Evolutionary conservation across 139 green algal genomes (phyloP).

Genomic region (Volvox africanus): DNA sequence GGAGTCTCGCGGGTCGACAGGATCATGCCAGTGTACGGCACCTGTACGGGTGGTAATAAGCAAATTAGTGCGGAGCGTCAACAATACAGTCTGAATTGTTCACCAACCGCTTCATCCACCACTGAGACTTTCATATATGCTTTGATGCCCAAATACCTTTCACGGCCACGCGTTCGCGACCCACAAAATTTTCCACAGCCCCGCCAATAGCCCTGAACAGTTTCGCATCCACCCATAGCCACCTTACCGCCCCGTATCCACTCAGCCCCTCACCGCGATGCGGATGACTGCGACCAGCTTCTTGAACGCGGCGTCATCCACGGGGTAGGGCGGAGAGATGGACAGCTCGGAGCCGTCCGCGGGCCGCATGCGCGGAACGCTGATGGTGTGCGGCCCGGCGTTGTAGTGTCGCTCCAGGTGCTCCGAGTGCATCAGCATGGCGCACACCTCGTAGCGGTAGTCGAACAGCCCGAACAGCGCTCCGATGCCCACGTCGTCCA

Average conservation of each 20-base stretch:
- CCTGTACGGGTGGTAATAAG: neutral
- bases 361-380: constrained; percentile 78
- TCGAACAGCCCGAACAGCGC: constrained; percentile 79
- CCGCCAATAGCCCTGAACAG: too few relatives aligned
- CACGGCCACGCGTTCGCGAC: too few relatives aligned
- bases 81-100: too few relatives aligned
- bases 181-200: too few relatives aligned
- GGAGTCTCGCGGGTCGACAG: constrained; percentile 73
- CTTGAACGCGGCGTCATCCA: constrained; percentile 80
- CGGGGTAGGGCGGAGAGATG: constrained; percentile 56
- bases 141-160: too few relatives aligned
- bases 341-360: constrained; percentile 74
- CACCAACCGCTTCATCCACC: too few relatives aligned
- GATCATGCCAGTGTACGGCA: constrained; percentile 86
- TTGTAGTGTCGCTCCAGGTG: constrained; percentile 79
- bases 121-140: too few relatives aligned
- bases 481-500: constrained; percentile 83
- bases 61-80: too few relatives aligned
- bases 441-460: constrained; percentile 74
- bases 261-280: neutral
- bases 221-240: too few relatives aligned
- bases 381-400: constrained; percentile 79
- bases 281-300: constrained; percentile 65
- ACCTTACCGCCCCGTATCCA: neutral
- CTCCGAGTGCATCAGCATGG: constrained; percentile 75